phyloP scores from a whole-genome alignment of 2,329 filamentous ascomycete species.

The Tolypocladium endophyticum region DNA sequence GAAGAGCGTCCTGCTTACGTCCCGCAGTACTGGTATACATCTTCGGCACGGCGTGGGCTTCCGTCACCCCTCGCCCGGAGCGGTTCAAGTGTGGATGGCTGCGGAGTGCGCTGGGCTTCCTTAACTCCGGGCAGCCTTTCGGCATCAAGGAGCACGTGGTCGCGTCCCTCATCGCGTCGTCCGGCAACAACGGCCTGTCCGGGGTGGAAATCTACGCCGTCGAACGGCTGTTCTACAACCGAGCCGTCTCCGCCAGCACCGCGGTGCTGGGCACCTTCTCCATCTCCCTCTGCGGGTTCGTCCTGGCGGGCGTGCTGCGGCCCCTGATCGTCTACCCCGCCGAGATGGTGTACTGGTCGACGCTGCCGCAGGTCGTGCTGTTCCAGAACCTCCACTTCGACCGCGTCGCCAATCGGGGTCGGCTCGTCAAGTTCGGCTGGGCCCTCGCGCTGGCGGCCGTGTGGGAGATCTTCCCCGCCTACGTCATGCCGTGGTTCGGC shows the following conservation, averaged over 20 bases:
- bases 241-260: constrained; percentile 11
- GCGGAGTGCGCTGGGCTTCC: constrained; percentile 3
- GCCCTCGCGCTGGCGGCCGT: constrained; percentile 21
- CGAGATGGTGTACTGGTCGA: constrained; percentile 22
- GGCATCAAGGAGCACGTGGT: constrained; percentile 11
- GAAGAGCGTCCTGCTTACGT: not conserved
- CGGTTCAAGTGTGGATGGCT: constrained; percentile 2
- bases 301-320: constrained; percentile 15
- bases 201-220: constrained; percentile 11
- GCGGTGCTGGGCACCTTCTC: constrained; percentile 17
- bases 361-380: constrained; percentile 19
- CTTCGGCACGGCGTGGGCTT: not conserved
- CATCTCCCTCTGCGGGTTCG: constrained; percentile 17
- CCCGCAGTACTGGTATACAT: not conserved
- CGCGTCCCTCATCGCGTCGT: constrained; percentile 9
- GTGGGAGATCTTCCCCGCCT: constrained; percentile 37
- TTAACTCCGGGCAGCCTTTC: constrained; percentile 9
- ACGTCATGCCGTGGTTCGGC: constrained; percentile 30
- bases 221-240: constrained; percentile 10
- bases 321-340: constrained; percentile 20
- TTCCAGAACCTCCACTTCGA: constrained; percentile 23
- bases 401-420: constrained; percentile 12
- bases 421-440: constrained; percentile 18
- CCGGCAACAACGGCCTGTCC: constrained; percentile 9
- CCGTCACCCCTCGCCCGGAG: not conserved